Evolutionary conservation across 2,329 filamentous ascomycete species (phyloP), one percentile per base, ranked within the genome.

Genomic region (Penicillium sp.): DNA sequence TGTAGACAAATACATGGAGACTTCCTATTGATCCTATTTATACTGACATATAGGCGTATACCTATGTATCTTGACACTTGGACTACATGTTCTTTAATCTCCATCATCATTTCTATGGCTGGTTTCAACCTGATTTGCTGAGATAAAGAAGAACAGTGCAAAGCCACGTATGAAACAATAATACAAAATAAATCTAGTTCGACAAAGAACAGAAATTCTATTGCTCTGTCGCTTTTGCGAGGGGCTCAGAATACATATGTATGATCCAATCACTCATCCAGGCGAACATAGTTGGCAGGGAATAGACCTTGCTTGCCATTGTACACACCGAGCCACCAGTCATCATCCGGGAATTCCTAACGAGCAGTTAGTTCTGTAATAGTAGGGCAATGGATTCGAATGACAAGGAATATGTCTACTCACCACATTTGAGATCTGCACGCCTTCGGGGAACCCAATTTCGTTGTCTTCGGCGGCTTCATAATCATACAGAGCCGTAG

Each of bases 291-390:
- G 57, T 76, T 76, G n/a, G 74, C 72, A 9, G 75, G 75, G 81
- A 99, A 99, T 38, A 99, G 79, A 54, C 93, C 93, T 27, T 81
- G 80, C 50, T 85, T 80, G 42, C 90, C 90, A 22, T 84, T 79
- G 70, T 87, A 95, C 63, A 88, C 83, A 50, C 93, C 93, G 62
- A 92, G 87, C 93, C 93, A 99, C 93, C 93, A 99, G 67, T 99
- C 93, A 58, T 97, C 92, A 63, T 97, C 93, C 2, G 93, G 93
- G 72, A 97, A 97, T 75, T 96, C 89, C 84, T 87, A 60, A 16
- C 35, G 27, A 39, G 36, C 11, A 9, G 36, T 66, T 61, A 74
- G 69, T 39, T 51, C 40, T 13, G 6, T 8, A 37, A 34, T 29
- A 37, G 42, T 8, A 28, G 25, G 16, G 14, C 33, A 16, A 2